Base-by-base conservation (phyloP, 148 eudicot species). In the Diospyros kaki region DNA sequence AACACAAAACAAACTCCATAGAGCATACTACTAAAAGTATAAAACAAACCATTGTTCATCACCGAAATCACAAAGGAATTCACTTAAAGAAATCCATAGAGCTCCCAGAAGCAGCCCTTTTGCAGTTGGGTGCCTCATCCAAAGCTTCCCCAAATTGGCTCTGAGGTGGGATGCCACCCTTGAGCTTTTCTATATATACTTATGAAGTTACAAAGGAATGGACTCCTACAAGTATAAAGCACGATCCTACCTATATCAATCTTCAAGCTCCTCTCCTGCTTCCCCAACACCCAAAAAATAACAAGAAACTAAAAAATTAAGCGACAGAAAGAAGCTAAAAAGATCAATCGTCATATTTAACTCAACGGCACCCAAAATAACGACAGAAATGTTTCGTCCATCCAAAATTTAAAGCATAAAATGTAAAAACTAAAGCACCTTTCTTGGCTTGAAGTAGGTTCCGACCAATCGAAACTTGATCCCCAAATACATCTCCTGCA, bases 381-480 rank as follows among this genome's bases (percentile, higher is more conserved):
- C 28, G 28, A 28, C 1, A 11, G 39, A 60, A 18, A 5, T 5
- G 46, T 28, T 28, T 28, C 28, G 0, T 28, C 28, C 28, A 28
- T 28, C 28, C 28, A 28, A 28, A 28, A 28, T 28, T 28, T 28
- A 14, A 39, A 50, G 40, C 4, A 40, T 7, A 41, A 4, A 40
- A 68, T 0, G 1, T 39, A 66, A 2, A 40, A 60, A 64, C 8
- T 42, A 69, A 63, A 7, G 40, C 44, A 85, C 88, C 58, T 75
- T 75, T 69, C 78, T 82, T 77, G 53, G 83, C 77, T 65, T 85
- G 88, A 80, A 85, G 88, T 52, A 85, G 84, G 65, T 76, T 80
- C 58, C 88, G 83, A 28, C 85, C 84, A 14, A 75, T 18, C 58
- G 73, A 80, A 75, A 69, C 72, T 43, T 68, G 60, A 80, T 79